phyloP scores from a whole-genome alignment of 2,329 filamentous ascomycete species.

The Microsporum audouinii region DNA sequence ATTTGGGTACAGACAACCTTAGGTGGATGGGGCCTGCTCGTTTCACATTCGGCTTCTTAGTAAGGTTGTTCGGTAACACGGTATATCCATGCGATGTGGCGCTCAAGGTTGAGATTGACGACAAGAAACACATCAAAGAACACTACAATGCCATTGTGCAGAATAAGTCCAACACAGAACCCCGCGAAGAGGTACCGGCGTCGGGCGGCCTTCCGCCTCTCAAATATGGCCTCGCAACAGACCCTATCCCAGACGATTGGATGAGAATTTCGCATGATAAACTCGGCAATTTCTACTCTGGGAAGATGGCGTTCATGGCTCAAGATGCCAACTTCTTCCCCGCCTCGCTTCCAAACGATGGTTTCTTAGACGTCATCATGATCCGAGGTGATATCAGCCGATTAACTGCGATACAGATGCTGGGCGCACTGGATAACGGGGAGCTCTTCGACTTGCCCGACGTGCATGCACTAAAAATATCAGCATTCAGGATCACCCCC shows the following conservation, averaged over 20 bases:
- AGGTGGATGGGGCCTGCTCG: slow-evolving; percentile 84
- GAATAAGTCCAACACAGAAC: slow-evolving; percentile 18
- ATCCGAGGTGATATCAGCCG: slow-evolving; percentile 65
- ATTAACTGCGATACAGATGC: slow-evolving; percentile 53
- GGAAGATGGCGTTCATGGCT: slow-evolving; percentile 92
- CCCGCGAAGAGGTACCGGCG: slow-evolving; percentile 31
- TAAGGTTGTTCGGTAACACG: slow-evolving; percentile 61
- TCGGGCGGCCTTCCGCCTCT: slow-evolving; percentile 56
- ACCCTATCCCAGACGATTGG: slow-evolving; percentile 69
- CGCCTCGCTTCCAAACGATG: slow-evolving; percentile 69
- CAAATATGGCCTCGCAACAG: slow-evolving; percentile 66
- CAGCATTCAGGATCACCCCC: slow-evolving; percentile 77
- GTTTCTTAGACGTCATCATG: slow-evolving; percentile 71
- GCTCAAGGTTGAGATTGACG: slow-evolving; percentile 66
- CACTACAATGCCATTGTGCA: slow-evolving; percentile 51
- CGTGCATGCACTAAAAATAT: slow-evolving; percentile 72
- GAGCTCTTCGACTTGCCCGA: slow-evolving; percentile 68
- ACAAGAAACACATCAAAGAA: slow-evolving; percentile 61
- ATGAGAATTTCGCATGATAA: slow-evolving; percentile 60
- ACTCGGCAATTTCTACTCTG: slow-evolving; percentile 84
- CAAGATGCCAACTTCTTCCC: slow-evolving; percentile 72
- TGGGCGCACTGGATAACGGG: slow-evolving; percentile 60
- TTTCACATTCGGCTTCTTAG: slow-evolving; percentile 76
- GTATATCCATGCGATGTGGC: slow-evolving; percentile 84
- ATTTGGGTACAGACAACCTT: slow-evolving; percentile 79